Conservation (phyloP, 2,329 filamentous ascomycete species). For the Aspergillus latus region DNA sequence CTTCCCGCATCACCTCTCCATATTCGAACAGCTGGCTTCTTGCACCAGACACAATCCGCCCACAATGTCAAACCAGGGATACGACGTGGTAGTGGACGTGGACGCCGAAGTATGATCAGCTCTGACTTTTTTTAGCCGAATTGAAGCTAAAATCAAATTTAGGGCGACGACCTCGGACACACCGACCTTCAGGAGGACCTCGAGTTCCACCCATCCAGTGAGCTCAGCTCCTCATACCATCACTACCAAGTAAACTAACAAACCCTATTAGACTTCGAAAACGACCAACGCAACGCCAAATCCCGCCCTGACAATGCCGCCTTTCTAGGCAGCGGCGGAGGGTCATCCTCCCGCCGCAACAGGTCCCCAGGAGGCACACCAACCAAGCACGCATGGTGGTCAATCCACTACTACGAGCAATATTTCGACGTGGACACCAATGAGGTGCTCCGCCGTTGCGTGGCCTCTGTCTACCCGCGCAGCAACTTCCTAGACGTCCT, state of each 20-base stretch:
- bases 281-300: slow-evolving; percentile 54
- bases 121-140: background rate
- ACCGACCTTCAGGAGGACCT: slow-evolving; percentile 98
- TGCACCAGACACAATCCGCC: slow-evolving; percentile 18
- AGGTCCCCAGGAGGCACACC: slow-evolving; percentile 43
- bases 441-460: slow-evolving; percentile 82
- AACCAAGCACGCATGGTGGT: slow-evolving; percentile 88
- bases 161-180: slow-evolving; percentile 97
- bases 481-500: slow-evolving; percentile 96
- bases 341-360: slow-evolving; percentile 42
- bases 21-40: slow-evolving; percentile 17
- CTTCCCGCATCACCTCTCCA: slow-evolving; percentile 23
- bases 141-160: slow-evolving; percentile 20
- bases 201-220: slow-evolving; percentile 92
- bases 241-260: background rate
- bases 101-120: slow-evolving; percentile 74
- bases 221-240: slow-evolving; percentile 17
- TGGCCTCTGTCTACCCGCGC: slow-evolving; percentile 83
- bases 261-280: slow-evolving; percentile 62
- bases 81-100: slow-evolving; percentile 96
- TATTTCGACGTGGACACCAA: slow-evolving; percentile 98
- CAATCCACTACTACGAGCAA: slow-evolving; percentile 88
- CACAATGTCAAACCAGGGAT: slow-evolving; percentile 78
- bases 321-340: slow-evolving; percentile 43
- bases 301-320: slow-evolving; percentile 51